phyloP scores from a whole-genome alignment of 2,329 filamentous ascomycete genomes.

The Phoma sp. region DNA sequence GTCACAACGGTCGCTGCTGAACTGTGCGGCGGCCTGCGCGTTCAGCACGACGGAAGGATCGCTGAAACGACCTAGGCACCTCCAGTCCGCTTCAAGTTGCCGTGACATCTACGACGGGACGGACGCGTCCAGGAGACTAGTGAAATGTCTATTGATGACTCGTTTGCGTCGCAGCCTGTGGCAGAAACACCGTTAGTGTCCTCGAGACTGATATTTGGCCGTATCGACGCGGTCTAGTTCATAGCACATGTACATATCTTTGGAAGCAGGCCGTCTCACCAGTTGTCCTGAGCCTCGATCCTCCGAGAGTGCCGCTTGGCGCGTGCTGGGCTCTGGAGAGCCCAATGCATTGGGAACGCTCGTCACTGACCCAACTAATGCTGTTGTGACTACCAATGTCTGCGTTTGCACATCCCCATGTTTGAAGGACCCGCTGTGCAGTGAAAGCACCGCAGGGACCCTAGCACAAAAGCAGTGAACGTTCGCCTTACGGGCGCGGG shows the following conservation, averaged over 20 bases:
- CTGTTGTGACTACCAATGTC: not conserved
- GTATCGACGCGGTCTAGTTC: slow-evolving; percentile 8
- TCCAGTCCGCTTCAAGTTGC: slow-evolving; percentile 12
- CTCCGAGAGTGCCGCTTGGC: slow-evolving; percentile 9
- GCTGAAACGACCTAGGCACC: slow-evolving; percentile 10
- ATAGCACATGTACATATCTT: slow-evolving; percentile 2
- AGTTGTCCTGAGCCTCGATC: slow-evolving; percentile 13
- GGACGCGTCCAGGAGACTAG: slow-evolving; percentile 2
- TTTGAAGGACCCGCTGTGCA: not conserved
- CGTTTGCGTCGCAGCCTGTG: slow-evolving; percentile 17
- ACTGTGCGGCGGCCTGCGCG: slow-evolving; percentile 3
- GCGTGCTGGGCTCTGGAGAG: slow-evolving; percentile 1
- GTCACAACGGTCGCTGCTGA: not conserved
- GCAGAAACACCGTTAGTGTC: slow-evolving; percentile 10
- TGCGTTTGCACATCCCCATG: not conserved
- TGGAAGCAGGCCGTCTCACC: slow-evolving; percentile 11
- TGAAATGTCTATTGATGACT: slow-evolving; percentile 6
- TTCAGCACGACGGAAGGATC: not conserved
- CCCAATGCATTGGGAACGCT: not conserved
- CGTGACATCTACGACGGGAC: not conserved
- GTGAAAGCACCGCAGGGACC: not conserved
- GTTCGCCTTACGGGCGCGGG: slow-evolving; percentile 11
- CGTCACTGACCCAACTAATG: not conserved
- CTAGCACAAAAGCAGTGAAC: slow-evolving; percentile 1
- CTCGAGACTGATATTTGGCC: slow-evolving; percentile 5